These are phyloP conservation scores for Calonectria multiphialidica DNA, from an alignment of 2,329 filamentous ascomycete genomes.

Conservation along the genomic window DNA sequence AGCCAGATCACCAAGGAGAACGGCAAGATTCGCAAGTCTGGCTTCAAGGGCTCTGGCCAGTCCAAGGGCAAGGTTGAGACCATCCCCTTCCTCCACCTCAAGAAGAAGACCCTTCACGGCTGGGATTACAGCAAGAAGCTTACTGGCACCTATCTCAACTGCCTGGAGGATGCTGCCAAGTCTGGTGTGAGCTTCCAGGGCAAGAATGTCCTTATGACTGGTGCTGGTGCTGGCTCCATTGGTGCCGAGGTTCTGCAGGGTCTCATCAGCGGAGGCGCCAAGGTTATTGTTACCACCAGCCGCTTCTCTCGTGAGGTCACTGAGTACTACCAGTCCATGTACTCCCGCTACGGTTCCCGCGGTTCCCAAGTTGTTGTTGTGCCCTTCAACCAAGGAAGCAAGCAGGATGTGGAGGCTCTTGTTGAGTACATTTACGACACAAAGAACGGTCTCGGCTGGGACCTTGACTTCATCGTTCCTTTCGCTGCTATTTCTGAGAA, in stretches of 20 bases:
- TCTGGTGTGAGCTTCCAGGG: conserved; percentile 91
- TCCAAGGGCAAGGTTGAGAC: conserved; percentile 95
- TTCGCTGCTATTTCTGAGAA: conserved; percentile 99
- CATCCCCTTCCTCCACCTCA: conserved; percentile 96
- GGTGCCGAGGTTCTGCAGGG: conserved; percentile 97
- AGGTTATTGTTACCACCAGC: conserved; percentile 96
- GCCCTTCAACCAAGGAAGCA: conserved; percentile 98
- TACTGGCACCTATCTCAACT: conserved; percentile 91
- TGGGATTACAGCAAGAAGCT: conserved; percentile 99
- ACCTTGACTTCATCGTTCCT: conserved; percentile 94
- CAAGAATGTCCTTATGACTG: conserved; percentile 98
- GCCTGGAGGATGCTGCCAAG: conserved; percentile 88
- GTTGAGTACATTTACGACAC: conserved; percentile 96
- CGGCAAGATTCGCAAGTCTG: conserved; percentile 71
- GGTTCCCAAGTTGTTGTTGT: conserved; percentile 98
- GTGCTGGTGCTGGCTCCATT: conserved; percentile 96
- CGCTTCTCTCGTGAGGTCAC: conserved; percentile 97
- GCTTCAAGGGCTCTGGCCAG: conserved; percentile 64
- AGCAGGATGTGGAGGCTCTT: conserved; percentile 95
- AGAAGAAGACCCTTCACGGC: conserved; percentile 91
- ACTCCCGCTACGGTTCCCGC: conserved; percentile 90
- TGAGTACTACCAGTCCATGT: conserved; percentile 99
- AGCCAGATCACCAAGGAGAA: conserved; percentile 94
- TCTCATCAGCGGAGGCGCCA: conserved; percentile 94
- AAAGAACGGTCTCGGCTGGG: conserved; percentile 98